These are phyloP conservation scores for Isabelozyma heimii DNA, from an alignment of 805 yeast species.

Conservation along the genomic window DNA sequence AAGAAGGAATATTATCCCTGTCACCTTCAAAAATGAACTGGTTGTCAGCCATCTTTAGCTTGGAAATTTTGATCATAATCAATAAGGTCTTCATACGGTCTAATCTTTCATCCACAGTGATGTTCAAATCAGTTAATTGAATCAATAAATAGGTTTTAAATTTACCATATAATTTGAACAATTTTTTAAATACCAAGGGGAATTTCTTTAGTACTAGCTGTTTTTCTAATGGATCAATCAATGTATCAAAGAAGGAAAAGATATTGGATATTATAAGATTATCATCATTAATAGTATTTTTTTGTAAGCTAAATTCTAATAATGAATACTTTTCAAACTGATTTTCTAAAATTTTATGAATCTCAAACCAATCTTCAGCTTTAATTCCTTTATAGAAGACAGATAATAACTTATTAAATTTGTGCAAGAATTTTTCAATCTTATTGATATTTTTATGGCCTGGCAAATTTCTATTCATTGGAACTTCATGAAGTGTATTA, in stretches of 20 bases:
- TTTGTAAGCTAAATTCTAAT: conserved; percentile 51
- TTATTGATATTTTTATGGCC: conserved; percentile 43
- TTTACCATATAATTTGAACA: conserved; percentile 66
- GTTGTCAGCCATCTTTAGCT: conserved; percentile 61
- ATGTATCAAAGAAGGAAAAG: conserved; percentile 63
- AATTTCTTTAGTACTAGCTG: conserved; percentile 41
- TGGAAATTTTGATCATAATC: conserved; percentile 59
- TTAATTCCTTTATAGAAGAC: conserved; percentile 56
- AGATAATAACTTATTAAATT: conserved; percentile 60
- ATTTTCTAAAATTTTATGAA: conserved; percentile 70
- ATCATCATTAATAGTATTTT: conserved; percentile 44
- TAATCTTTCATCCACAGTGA: conserved; percentile 58
- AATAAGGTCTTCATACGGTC: conserved; percentile 68
- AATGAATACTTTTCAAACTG: conserved; percentile 60
- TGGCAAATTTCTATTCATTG: conserved; percentile 45
- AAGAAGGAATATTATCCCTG: conserved; percentile 59
- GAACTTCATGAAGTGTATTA: conserved; percentile 42
- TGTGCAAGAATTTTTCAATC: conserved; percentile 60
- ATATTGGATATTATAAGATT: conserved; percentile 63
- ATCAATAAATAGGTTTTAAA: conserved; percentile 60
- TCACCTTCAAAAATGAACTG: conserved; percentile 40
- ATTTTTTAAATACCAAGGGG: conserved; percentile 66
- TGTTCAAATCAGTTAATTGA: conserved; percentile 62
- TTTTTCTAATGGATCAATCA: conserved; percentile 47
- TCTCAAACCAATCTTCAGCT: conserved; percentile 74